These are phyloP conservation scores for Globisporangium apiculatum DNA, from an alignment of 352 stramenopile genomes.

Conservation along the genomic window DNA sequence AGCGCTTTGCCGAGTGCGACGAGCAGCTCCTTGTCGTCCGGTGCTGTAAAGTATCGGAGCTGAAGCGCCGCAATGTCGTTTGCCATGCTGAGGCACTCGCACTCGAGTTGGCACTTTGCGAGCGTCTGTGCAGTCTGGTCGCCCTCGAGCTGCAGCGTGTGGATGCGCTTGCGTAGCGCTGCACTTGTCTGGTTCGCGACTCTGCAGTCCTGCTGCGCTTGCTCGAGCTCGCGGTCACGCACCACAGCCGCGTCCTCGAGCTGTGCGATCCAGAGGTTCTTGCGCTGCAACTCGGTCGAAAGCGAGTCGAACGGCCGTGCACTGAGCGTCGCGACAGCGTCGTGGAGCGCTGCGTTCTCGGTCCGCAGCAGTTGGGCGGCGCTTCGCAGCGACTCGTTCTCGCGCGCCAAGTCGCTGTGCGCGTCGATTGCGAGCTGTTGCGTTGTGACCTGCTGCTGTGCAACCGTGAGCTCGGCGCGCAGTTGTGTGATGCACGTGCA, in stretches of 20 bases:
- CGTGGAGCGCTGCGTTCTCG: conserved; percentile 50
- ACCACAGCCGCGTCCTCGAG: conserved; percentile 31
- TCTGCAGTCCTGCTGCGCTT: conserved; percentile 16
- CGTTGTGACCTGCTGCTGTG: conserved; percentile 29
- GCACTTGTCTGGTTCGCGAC: conserved; percentile 16
- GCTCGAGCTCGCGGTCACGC: conserved; percentile 15
- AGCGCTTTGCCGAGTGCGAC: conserved; percentile 39
- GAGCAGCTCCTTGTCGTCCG: conserved; percentile 38
- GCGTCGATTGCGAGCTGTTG: conserved; percentile 29
- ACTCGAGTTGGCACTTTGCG: conserved; percentile 12
- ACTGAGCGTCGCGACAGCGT: conserved; percentile 34
- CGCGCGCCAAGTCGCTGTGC: conserved; percentile 23
- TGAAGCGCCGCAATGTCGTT: conserved; percentile 46
- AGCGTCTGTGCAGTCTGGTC: conserved; percentile 11
- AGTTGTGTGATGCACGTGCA: conserved; percentile 28
- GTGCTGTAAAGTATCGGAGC: conserved; percentile 42
- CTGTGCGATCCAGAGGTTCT: conserved; percentile 37
- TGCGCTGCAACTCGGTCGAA: conserved; percentile 33
- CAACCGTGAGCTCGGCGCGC: conserved; percentile 31
- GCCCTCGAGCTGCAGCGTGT: conserved; percentile 14
- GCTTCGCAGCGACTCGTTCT: conserved; percentile 28
- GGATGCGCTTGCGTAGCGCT: conserved; percentile 14
- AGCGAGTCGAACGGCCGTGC: conserved; percentile 42
- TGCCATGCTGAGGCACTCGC: conserved; percentile 31
- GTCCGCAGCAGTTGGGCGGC: conserved; percentile 43